Evolutionary conservation across 2,329 filamentous ascomycete species (phyloP).

Genomic region (Diaporthe sp.): DNA sequence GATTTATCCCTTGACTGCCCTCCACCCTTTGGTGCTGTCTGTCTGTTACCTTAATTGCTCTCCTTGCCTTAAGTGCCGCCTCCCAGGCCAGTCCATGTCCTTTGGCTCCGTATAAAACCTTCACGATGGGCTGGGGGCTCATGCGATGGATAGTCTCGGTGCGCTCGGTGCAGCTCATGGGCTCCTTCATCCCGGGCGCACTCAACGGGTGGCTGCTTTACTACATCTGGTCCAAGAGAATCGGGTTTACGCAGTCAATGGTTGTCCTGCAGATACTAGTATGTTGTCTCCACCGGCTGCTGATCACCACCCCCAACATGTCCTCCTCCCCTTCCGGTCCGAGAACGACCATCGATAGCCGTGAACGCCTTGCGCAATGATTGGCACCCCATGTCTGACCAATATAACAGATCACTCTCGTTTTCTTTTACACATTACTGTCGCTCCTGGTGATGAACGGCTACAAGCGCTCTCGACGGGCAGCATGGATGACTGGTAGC

Average conservation of each 20-base stretch:
- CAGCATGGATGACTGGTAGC: slow-evolving; percentile 47
- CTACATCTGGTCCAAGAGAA: slow-evolving; percentile 47
- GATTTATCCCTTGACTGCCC: slow-evolving; percentile 2
- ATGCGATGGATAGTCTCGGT: slow-evolving; percentile 52
- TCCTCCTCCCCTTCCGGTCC: background rate
- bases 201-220: slow-evolving; percentile 54
- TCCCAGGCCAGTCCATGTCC: slow-evolving; percentile 7
- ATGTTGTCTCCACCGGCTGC: slow-evolving; percentile 40
- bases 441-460: slow-evolving; percentile 51
- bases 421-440: slow-evolving; percentile 51
- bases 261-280: slow-evolving; percentile 54
- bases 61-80: background rate
- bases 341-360: background rate
- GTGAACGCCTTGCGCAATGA: too few relatives aligned
- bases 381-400: background rate
- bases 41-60: background rate
- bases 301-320: background rate
- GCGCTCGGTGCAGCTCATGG: slow-evolving; percentile 51
- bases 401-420: slow-evolving; percentile 46
- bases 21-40: background rate
- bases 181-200: slow-evolving; percentile 48
- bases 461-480: slow-evolving; percentile 46
- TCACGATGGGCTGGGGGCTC: slow-evolving; percentile 45
- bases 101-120: slow-evolving; percentile 6
- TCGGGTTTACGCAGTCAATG: slow-evolving; percentile 49